Conservation (phyloP, 2,329 filamentous ascomycete genomes). For the Camillea tinctor region DNA sequence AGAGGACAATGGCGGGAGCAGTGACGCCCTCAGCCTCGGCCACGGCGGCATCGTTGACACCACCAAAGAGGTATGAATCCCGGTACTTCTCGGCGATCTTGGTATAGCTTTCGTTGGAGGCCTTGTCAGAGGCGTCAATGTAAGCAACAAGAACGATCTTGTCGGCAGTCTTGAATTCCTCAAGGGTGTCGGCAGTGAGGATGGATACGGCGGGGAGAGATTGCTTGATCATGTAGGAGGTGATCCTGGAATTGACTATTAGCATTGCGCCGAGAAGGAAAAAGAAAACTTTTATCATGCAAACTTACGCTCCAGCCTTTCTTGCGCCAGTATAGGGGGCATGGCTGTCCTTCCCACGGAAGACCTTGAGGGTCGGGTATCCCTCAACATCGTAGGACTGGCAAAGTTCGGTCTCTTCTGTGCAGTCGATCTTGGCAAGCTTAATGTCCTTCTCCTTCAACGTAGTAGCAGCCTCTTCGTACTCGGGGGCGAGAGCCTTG, state of each 20-base stretch:
- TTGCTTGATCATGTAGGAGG: constrained; percentile 97
- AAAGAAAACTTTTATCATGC: not conserved
- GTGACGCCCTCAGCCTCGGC: constrained; percentile 89
- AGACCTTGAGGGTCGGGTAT: constrained; percentile 98
- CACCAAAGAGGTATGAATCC: constrained; percentile 90
- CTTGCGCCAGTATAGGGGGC: constrained; percentile 83
- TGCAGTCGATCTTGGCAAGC: constrained; percentile 90
- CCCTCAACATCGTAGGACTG: constrained; percentile 88
- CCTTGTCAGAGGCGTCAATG: constrained; percentile 77
- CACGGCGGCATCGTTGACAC: constrained; percentile 76
- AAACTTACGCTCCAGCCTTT: constrained; percentile 72
- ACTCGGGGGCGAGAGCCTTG: constrained; percentile 94
- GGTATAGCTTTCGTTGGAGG: constrained; percentile 81
- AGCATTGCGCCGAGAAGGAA: constrained; percentile 6
- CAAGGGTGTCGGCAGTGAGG: constrained; percentile 77
- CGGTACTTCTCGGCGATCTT: constrained; percentile 72
- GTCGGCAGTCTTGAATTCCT: constrained; percentile 97
- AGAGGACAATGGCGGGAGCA: constrained; percentile 83
- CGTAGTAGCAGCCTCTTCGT: constrained; percentile 80
- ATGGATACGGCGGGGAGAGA: constrained; percentile 86
- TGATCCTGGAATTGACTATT: constrained; percentile 47
- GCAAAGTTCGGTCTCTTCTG: constrained; percentile 90
- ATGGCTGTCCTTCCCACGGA: constrained; percentile 83
- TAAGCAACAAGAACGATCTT: constrained; percentile 94
- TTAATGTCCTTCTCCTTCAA: constrained; percentile 87